A percentile compares a stretch with the other conserved stretches of the same genome.
phyloP scores from a whole-genome alignment of 805 yeast species.

The Starmerella floris region DNA sequence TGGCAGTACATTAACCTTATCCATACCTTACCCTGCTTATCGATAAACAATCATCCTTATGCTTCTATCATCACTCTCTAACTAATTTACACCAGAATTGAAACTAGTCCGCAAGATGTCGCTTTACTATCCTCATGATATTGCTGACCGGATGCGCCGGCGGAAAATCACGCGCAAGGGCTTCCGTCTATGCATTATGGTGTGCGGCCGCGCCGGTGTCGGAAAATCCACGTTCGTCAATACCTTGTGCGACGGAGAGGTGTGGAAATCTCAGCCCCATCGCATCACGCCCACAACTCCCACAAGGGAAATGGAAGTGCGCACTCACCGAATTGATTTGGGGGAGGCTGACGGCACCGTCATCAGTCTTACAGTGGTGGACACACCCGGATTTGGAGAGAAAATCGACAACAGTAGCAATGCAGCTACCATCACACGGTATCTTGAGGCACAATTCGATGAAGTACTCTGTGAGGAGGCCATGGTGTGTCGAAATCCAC shows the following conservation, averaged over 20 bases:
- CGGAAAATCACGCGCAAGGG: conserved; percentile 43
- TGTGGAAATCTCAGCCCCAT: conserved; percentile 1
- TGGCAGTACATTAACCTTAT: too few relatives aligned
- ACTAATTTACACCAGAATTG: too few relatives aligned
- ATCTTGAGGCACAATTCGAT: conserved; percentile 58
- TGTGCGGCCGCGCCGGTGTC: conserved; percentile 59
- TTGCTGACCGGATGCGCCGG: conserved; percentile 34
- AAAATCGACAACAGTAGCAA: conserved; percentile 46
- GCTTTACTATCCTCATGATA: neutral
- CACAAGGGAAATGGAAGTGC: conserved; percentile 16
- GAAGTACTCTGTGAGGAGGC: conserved; percentile 69
- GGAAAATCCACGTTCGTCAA: conserved; percentile 68
- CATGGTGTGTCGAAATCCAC: conserved; percentile 71
- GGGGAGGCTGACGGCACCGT: conserved; percentile 45
- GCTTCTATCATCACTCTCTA: too few relatives aligned
- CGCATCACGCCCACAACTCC: neutral
- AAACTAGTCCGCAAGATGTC: too few relatives aligned
- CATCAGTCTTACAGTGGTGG: conserved; percentile 44
- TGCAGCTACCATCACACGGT: conserved; percentile 37
- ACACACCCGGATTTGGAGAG: conserved; percentile 70
- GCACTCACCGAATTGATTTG: conserved; percentile 28
- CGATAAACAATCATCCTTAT: too few relatives aligned
- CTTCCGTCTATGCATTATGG: conserved; percentile 48
- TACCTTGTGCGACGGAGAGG: conserved; percentile 39
- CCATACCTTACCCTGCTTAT: too few relatives aligned